A percentile compares a stretch with the other conserved stretches of the same genome.
Conservation (phyloP, 768 basidiomycete species). For the Kwoniella botswanensis region DNA sequence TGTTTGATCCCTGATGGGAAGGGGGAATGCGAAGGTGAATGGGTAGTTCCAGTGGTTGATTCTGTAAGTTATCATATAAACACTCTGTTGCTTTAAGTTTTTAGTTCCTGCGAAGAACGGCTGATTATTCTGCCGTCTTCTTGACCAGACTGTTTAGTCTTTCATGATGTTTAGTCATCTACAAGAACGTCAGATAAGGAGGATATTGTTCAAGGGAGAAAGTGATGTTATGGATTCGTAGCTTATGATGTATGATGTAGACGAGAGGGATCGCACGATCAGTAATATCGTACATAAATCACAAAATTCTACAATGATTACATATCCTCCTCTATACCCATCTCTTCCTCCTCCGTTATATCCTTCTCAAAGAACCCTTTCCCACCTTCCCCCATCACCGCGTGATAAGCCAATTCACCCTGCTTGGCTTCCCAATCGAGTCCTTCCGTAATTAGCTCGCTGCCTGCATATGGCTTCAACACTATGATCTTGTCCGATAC, state of each 20-base stretch:
- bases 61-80: not conserved
- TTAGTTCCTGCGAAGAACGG: too few relatives aligned
- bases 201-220: too few relatives aligned
- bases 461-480: slow-evolving; percentile 31
- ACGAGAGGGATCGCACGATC: too few relatives aligned
- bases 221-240: too few relatives aligned
- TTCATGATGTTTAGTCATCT: too few relatives aligned
- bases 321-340: slow-evolving; percentile 16
- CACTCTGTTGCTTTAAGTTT: too few relatives aligned
- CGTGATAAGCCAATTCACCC: slow-evolving; percentile 47
- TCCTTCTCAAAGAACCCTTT: slow-evolving; percentile 51
- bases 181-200: too few relatives aligned
- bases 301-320: not conserved
- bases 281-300: not conserved
- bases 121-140: too few relatives aligned
- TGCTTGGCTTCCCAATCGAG: slow-evolving; percentile 55
- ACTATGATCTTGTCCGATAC: slow-evolving; percentile 12
- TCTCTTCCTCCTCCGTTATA: slow-evolving; percentile 36
- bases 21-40: not conserved
- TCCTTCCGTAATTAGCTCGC: slow-evolving; percentile 48
- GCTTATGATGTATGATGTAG: too few relatives aligned
- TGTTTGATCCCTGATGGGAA: not conserved
- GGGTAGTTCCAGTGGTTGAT: not conserved
- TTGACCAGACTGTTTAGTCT: too few relatives aligned
- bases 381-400: slow-evolving; percentile 35